These are phyloP conservation scores for Fusarium miscanthi DNA, from an alignment of 2,329 filamentous ascomycete genomes.

Conservation along the genomic window DNA sequence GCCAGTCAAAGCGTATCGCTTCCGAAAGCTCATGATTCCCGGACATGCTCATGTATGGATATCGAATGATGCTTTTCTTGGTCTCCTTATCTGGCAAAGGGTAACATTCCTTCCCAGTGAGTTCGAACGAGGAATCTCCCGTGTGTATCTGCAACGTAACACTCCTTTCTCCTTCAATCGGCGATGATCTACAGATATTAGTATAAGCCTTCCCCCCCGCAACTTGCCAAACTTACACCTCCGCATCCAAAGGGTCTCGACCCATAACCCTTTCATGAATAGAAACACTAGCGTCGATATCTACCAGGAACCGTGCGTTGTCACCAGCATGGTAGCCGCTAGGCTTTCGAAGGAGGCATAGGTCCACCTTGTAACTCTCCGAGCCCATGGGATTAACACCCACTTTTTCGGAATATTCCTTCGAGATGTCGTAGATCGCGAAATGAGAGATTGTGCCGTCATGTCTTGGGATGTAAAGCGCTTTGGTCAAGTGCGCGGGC, in stretches of 20 bases:
- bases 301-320: slow-evolving; percentile 10
- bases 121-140: rapidly evolving
- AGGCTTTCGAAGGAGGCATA: slow-evolving; percentile 18
- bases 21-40: no score
- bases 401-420: neutral
- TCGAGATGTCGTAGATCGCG: slow-evolving; percentile 3
- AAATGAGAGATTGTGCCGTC: neutral
- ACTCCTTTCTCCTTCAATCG: neutral
- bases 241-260: neutral
- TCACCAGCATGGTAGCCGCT: neutral
- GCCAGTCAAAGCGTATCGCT: neutral
- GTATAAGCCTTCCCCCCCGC: rapidly evolving
- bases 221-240: slow-evolving; percentile 4
- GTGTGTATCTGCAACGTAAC: neutral
- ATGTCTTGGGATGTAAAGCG: slow-evolving; percentile 8
- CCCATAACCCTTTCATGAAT: slow-evolving; percentile 3
- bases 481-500: neutral
- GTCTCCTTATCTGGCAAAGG: neutral
- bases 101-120: neutral
- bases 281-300: neutral
- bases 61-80: neutral
- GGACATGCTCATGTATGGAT: neutral
- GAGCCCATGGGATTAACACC: neutral
- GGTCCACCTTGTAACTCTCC: slow-evolving; percentile 8
- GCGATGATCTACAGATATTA: neutral